Base-by-base conservation (phyloP, 306 rosid genomes). In the Arachis stenosperma region DNA sequence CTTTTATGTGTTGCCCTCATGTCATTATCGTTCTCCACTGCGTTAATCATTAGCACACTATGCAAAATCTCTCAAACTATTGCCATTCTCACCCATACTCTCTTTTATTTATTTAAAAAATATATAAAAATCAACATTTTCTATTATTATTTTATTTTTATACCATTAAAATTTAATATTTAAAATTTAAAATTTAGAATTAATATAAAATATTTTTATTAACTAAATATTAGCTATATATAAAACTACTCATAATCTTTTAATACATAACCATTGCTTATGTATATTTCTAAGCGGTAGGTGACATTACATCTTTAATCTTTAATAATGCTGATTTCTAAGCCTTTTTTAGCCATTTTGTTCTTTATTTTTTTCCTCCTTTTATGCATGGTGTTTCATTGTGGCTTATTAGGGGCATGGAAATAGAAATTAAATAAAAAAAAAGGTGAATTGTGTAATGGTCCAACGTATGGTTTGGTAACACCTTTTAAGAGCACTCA, bases 401-500 rank as follows among this genome's bases (percentile, higher is more conserved):
- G 17, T 65, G 54, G 42, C 43, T 80, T 62, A 27, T 74, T 27
- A 56, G 13, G 77, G 69, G 55, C 70, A 14, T 4, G 37, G 4
- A 33, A 33, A n/a, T 17, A 10, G 58, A 55, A 67, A 14, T 61
- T 61, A 39, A 9, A 65, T 44, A 67, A 27, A 55, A 22, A 62
- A 5, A 54, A 55, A 41, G 46, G 54, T 11, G 59, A 75, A 64
- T 64, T 68, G 15, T 56, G 1, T 53, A 37, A 66, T 67, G 65
- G 85, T 62, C 74, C 79, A 67, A 33, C 7, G 5, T 51, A 15
- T 14, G 12, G 46, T 55, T 3, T 63, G 75, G 52, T 62, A 41
- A 47, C 65, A 40, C 29, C 82, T 81, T 81, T 81, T 56, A 63
- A 54, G 69, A 55, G 48, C 82, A 78, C 79, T 77, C 48, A 15